phyloP scores from a whole-genome alignment of 2,329 filamentous ascomycete genomes.

The Rosellinia necatrix region DNA sequence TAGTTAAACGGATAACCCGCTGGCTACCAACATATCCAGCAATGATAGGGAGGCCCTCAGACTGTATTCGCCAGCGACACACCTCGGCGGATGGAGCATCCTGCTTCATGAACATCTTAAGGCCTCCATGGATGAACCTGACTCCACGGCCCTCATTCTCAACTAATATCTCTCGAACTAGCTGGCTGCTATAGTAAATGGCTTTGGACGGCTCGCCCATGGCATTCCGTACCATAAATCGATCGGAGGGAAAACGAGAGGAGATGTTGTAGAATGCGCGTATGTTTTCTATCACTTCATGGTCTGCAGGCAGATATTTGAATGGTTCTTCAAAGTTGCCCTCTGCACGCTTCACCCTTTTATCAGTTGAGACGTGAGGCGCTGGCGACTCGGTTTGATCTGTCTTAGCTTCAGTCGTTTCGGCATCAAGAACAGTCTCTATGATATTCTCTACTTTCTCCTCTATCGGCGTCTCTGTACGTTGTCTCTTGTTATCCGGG shows the following conservation, averaged over 20 bases:
- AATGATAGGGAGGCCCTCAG: conserved; percentile 87
- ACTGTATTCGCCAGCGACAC: conserved; percentile 94
- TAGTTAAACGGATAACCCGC: conserved; percentile 74
- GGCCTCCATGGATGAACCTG: conserved; percentile 94
- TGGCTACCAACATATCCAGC: conserved; percentile 85
- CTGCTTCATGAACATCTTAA: conserved; percentile 99
- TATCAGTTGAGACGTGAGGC: conserved; percentile 41
- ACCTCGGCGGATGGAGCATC: conserved; percentile 85
- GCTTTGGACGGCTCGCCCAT: conserved; percentile 87
- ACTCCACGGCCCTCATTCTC: conserved; percentile 89
- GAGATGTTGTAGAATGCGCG: conserved; percentile 85
- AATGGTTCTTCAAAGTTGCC: conserved; percentile 84
- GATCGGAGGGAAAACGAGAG: conserved; percentile 80
- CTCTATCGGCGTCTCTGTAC: conserved; percentile 41
- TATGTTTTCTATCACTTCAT: conserved; percentile 78
- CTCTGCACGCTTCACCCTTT: conserved; percentile 48
- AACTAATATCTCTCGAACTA: conserved; percentile 82
- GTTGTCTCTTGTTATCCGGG: conserved; percentile 53
- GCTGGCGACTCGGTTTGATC: conserved; percentile 28
- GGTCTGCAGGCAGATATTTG: conserved; percentile 79
- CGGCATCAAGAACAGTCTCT: conserved; percentile 21
- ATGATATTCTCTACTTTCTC: conserved; percentile 30
- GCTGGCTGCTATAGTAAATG: conserved; percentile 90
- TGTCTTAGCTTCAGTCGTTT: conserved; percentile 28
- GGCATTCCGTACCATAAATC: conserved; percentile 96